phyloP scores from a whole-genome alignment of 148 eudicot genomes.

The Fallopia convolvulus region DNA sequence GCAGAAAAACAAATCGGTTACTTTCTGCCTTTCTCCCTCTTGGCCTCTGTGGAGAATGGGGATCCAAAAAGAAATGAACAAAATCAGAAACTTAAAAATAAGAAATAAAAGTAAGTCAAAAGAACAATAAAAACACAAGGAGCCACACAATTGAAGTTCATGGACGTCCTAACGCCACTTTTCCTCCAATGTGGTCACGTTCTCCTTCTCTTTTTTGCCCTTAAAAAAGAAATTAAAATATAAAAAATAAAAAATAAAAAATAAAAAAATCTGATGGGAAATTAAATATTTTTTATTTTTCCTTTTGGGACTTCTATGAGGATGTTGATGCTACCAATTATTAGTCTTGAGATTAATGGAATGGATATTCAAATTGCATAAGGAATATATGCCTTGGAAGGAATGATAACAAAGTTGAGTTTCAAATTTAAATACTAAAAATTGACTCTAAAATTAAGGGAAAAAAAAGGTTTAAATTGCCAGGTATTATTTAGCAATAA shows the following conservation, averaged over 20 bases:
- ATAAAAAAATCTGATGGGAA: too few relatives aligned
- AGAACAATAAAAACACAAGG: constrained; percentile 1
- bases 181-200: constrained; percentile 9
- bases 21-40: not conserved
- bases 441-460: not conserved
- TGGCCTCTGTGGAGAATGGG: not conserved
- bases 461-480: not conserved
- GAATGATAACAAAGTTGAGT: not conserved
- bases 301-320: not conserved
- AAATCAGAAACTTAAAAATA: constrained; percentile 1
- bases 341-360: not conserved
- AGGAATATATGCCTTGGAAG: not conserved
- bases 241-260: not conserved
- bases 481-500: not conserved
- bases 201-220: constrained; percentile 3
- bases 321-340: not conserved
- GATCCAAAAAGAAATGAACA: constrained; percentile 3
- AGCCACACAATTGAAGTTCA: constrained; percentile 11
- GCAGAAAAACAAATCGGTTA: constrained; percentile 2
- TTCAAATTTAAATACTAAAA: not conserved
- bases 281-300: not conserved
- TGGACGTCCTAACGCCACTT: constrained; percentile 5
- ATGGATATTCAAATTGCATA: not conserved
- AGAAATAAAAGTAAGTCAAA: not conserved
- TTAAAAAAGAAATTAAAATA: not conserved